Percentiles rank a stretch among this genome's conserved stretches.
Evolutionary conservation across 192 early-diverging fungal species (phyloP).

Genomic region (Coemansia javaensis): DNA sequence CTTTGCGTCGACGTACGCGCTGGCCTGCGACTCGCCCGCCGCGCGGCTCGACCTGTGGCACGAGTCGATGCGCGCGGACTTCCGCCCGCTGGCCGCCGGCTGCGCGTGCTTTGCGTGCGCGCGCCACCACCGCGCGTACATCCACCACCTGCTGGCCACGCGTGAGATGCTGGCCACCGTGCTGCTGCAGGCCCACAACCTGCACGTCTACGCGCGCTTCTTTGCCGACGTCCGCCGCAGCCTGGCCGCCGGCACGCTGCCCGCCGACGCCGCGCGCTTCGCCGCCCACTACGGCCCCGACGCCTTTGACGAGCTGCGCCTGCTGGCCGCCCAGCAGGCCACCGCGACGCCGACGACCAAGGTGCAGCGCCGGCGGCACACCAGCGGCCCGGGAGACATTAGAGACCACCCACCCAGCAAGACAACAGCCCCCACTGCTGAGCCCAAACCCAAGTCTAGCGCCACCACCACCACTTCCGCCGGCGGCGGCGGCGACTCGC

Average conservation of each 20-base stretch:
- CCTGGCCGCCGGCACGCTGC: constrained; percentile 26
- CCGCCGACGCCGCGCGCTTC: constrained; percentile 21
- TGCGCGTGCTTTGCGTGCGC: constrained; percentile 67
- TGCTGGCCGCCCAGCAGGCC: constrained; percentile 27
- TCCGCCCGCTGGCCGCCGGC: constrained; percentile 55
- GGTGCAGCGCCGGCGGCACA: constrained; percentile 40
- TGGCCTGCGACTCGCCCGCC: constrained; percentile 10
- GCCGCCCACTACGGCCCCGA: constrained; percentile 15
- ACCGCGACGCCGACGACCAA: constrained; percentile 42
- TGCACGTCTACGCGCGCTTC: constrained; percentile 40
- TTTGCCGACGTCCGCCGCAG: constrained; percentile 38
- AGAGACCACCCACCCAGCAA: too few relatives aligned
- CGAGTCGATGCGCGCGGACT: constrained; percentile 55
- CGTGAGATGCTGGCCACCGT: constrained; percentile 77
- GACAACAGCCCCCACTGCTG: too few relatives aligned
- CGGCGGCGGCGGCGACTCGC: too few relatives aligned
- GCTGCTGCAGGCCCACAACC: constrained; percentile 61
- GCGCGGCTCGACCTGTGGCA: constrained; percentile 54
- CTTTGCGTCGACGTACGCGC: constrained; percentile 57
- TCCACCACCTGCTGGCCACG: constrained; percentile 66
- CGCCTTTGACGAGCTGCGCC: constrained; percentile 35
- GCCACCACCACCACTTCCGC: too few relatives aligned
- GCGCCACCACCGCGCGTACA: constrained; percentile 64
- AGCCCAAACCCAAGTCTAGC: too few relatives aligned
- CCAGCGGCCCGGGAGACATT: neutral